Base-by-base conservation (phyloP, 179 eudicot genomes). In the Actinidia arguta region DNA sequence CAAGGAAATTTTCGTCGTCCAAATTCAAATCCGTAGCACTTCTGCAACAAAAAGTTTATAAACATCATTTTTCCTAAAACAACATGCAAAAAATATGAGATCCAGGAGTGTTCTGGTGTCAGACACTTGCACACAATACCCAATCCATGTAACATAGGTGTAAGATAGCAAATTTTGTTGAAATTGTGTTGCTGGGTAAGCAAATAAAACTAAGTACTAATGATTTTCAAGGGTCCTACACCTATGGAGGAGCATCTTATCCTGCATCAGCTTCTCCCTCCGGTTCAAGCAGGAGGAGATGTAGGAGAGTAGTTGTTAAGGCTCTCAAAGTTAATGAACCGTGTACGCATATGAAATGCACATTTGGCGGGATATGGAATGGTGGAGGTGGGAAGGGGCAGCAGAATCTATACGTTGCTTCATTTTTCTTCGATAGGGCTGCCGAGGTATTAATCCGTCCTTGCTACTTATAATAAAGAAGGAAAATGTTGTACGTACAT, bases 301-400 rank as follows among this genome's bases (percentile, higher is more conserved):
- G 99, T 84, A 89, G 85, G 82, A 86, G 75, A 54, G 83, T 85
- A 56, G 92, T 95, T 39, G 63, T 67, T 17, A 92, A 91, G 88
- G 96, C 97, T 83, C 89, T 96, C 72, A 91, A 80, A 90, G 91
- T 91, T 77, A 91, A 96, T 86, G 98, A 92, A 84, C 82, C 94
- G 51, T 96, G 99, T 73, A 90, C 93, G 39, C 95, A 96, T 86
- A 93, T 91, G 98, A 93, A 95, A 80, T 96, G 99, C 90, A 93
- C 98, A 10, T 96, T 96, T 82, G 96, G 93, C 44, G 99, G 97
- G 59, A 85, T 96, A 22, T 96, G 99, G 99, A 95, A 89, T 78
- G 98, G 98, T 73, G 99, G 99, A 16, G 92, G 97, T 36, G 98
- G 99, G 17, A 95, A 91, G 82, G 99, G 99, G 51, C 98, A 92